Evolutionary conservation across 2,329 filamentous ascomycete genomes (phyloP), one percentile per base, ranked within the genome.

Genomic region (Penicillium sp.): DNA sequence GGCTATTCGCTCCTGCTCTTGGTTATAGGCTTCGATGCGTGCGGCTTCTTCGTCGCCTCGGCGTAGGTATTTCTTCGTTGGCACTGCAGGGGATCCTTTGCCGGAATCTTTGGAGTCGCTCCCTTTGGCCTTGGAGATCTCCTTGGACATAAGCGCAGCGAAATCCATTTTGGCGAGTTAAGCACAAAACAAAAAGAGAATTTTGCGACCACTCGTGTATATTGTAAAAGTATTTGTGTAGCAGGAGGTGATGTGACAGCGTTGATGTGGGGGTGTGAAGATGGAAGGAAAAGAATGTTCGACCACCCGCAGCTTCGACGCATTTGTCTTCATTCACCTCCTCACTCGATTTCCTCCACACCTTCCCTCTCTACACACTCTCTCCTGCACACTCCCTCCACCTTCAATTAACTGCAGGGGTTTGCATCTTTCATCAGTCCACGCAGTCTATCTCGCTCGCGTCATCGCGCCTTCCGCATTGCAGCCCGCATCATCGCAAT

Each of bases 111-210:
- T 57, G 63, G 74, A 59, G 49, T 76, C 63, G 40, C 75, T 63
- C 51, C 82, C 76, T 73, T 91, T 91, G 63, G 87, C 82, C 74
- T 94, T 95, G 67, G 90, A 86, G 68, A 99, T 94, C 75, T 96
- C 92, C 70, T 91, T 89, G 67, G 90, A 86, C 91, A 99, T 96
- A 45, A 99, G 80, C 34, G 91, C 85, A 57, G 92, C 92, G 79
- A 99, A 99, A 75, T 99, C 92, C 94, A 99, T 99, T 2, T n/a
- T 36, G 63, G 58, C 80, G 70, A 46, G 13, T 54, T 49, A 39
- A 27, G 43, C 14, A 21, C 14, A 34, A 45, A 52, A 49, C 32
- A 5, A 43, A 27, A 32, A 44, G 10, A 13, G n/a, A 18, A 36
- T 22, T 32, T 18, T 45, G 29, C 21, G 27, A 18, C n/a, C 18